phyloP scores from a whole-genome alignment of 2,329 filamentous ascomycete species.

The Xylaria sp. region DNA sequence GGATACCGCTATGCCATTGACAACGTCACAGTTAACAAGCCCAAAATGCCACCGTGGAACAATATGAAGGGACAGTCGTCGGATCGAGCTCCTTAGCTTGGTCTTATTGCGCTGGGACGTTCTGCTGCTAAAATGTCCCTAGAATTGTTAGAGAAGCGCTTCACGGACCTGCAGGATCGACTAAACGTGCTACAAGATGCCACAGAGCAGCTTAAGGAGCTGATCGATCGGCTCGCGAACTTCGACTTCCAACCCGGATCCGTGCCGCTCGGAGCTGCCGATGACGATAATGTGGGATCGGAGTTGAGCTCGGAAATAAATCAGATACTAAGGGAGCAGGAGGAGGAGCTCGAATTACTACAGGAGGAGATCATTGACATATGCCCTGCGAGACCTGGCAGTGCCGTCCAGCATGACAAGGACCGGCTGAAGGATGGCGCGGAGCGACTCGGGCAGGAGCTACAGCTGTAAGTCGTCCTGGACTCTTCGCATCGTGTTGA shows the following conservation, averaged over 20 bases:
- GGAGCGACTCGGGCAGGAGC: conserved; percentile 73
- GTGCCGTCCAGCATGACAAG: conserved; percentile 70
- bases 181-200: conserved; percentile 70
- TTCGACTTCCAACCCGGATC: conserved; percentile 70
- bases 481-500: background rate
- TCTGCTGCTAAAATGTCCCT: conserved; percentile 59
- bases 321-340: conserved; percentile 77
- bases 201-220: conserved; percentile 65
- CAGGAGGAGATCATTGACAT: conserved; percentile 81
- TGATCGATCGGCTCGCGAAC: conserved; percentile 69
- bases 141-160: conserved; percentile 70
- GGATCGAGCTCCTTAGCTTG: conserved; percentile 7
- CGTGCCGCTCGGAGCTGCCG: conserved; percentile 61
- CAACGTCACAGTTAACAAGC: conserved; percentile 22
- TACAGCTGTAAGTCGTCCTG: conserved; percentile 68
- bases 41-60: conserved; percentile 28
- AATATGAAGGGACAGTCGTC: conserved; percentile 23
- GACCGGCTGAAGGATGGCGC: conserved; percentile 74
- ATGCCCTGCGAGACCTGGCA: conserved; percentile 61
- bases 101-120: background rate
- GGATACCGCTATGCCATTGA: background rate
- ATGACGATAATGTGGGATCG: conserved; percentile 66
- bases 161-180: conserved; percentile 69
- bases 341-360: conserved; percentile 86
- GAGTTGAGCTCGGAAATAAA: conserved; percentile 86